Evolutionary conservation across 495 filamentous ascomycete genomes (phyloP), one percentile per base, ranked within the genome.

Genomic region (Mytilinidion resinicola): DNA sequence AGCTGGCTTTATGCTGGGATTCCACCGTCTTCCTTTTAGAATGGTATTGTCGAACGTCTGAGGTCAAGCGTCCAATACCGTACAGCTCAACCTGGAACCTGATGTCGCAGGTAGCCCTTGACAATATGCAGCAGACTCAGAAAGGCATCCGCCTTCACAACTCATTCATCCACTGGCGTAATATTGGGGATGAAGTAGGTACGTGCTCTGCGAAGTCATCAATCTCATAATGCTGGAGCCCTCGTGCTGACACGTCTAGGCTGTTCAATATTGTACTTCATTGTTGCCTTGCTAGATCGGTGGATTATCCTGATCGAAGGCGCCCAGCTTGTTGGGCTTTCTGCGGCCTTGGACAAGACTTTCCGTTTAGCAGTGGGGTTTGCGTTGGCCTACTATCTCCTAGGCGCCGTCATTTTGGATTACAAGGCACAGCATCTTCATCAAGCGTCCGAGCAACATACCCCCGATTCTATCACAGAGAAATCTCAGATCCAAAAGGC

Each of bases 51-150:
- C 68, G 76, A 76, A 70, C 78, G 71, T 44, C 75, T 73, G 67
- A 76, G 75, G 60, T 61, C 6, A 72, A 73, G 14, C 69, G 76
- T 35, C 80, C 82, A 0, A 76, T 81, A 52, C 76, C 79, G 0
- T 85, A 79, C 68, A 83, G 78, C 64, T 79, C 80, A n/a, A 77
- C 77, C 7, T 85, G 82, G 81, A 85, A 84, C 50, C 76, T 82
- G 12, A 77, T 79, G 63, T 74, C 75, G 0, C 80, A 81, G 63
- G 81, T 81, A 1, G 82, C 74, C 12, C 60, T 81, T 25, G 79
- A 84, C 61, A 78, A 71, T 33, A 68, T 84, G 50, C 73, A 72
- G 35, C 76, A 75, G 53, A 74, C 76, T 15, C 80, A 84, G 59
- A 82, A 81, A 64, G 82, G 81, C 9, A 74, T 85, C 4, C 71